phyloP scores from a whole-genome alignment of 805 yeast genomes.

The Barnettozyma vustinii region DNA sequence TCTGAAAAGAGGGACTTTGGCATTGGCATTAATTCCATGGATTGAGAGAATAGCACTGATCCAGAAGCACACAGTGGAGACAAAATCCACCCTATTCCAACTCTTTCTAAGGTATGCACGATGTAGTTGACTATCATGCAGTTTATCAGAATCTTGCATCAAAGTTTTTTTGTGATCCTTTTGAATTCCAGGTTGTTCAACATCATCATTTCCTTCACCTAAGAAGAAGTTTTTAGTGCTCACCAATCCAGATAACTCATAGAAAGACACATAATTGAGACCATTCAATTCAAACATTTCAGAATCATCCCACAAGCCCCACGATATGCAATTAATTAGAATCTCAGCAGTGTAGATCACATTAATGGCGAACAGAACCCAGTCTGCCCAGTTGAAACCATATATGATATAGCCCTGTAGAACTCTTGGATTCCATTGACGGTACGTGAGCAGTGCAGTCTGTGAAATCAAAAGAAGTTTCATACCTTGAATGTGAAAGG shows the following conservation, averaged over 20 bases:
- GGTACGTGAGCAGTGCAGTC: slow-evolving; percentile 41
- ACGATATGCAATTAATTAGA: slow-evolving; percentile 56
- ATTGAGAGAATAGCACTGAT: slow-evolving; percentile 54
- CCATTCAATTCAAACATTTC: slow-evolving; percentile 44
- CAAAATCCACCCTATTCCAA: slow-evolving; percentile 83
- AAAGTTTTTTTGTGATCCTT: too few relatives aligned
- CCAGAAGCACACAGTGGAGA: slow-evolving; percentile 75
- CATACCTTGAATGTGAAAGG: slow-evolving; percentile 31
- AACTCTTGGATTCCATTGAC: slow-evolving; percentile 53
- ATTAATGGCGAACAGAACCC: slow-evolving; percentile 48
- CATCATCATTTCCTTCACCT: too few relatives aligned
- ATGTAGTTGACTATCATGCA: slow-evolving; percentile 21
- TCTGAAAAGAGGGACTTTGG: slow-evolving; percentile 53
- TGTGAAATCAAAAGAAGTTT: slow-evolving; percentile 42
- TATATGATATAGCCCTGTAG: slow-evolving; percentile 36
- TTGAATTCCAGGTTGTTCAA: too few relatives aligned
- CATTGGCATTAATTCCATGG: slow-evolving; percentile 44
- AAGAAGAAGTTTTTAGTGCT: slow-evolving; percentile 15
- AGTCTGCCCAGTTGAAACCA: slow-evolving; percentile 50
- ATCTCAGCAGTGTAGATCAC: slow-evolving; percentile 59
- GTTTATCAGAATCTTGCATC: too few relatives aligned
- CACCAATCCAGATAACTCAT: slow-evolving; percentile 24
- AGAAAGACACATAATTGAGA: slow-evolving; percentile 25
- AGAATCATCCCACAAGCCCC: slow-evolving; percentile 70
- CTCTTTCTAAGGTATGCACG: slow-evolving; percentile 72